Percentiles rank a stretch among this genome's conserved stretches.
Conservation (phyloP, 805 yeast genomes). For the Wickerhamomyces chambardii region DNA sequence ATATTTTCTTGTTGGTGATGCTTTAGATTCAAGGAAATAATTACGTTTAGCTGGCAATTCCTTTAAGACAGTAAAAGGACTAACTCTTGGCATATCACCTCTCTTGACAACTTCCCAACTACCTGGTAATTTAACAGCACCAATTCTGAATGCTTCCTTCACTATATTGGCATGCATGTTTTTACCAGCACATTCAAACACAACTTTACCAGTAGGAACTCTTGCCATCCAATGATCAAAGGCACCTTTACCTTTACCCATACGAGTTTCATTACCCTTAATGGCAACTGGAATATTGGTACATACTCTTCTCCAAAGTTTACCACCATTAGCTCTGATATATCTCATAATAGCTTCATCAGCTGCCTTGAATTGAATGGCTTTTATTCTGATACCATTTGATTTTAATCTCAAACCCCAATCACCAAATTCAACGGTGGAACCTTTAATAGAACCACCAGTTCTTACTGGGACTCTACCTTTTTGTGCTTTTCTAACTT, state of each 20-base stretch:
- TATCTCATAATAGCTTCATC: slow-evolving; percentile 79
- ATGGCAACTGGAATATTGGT: slow-evolving; percentile 88
- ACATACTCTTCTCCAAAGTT: slow-evolving; percentile 69
- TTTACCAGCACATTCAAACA: slow-evolving; percentile 74
- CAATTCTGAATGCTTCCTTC: slow-evolving; percentile 82
- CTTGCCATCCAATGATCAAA: slow-evolving; percentile 97
- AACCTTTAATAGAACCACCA: slow-evolving; percentile 91
- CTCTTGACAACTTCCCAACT: slow-evolving; percentile 73
- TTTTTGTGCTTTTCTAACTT: slow-evolving; percentile 66
- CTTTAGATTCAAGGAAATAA: slow-evolving; percentile 42
- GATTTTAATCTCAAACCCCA: slow-evolving; percentile 82
- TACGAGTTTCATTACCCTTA: slow-evolving; percentile 98
- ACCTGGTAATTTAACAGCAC: slow-evolving; percentile 90
- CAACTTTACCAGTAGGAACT: slow-evolving; percentile 90
- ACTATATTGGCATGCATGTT: slow-evolving; percentile 84
- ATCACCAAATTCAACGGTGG: slow-evolving; percentile 69
- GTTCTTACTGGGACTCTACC: slow-evolving; percentile 92
- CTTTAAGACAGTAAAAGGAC: slow-evolving; percentile 39
- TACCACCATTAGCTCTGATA: slow-evolving; percentile 70
- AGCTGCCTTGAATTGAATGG: slow-evolving; percentile 86
- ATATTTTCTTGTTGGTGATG: slow-evolving; percentile 59
- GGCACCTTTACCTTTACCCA: slow-evolving; percentile 99
- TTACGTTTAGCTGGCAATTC: slow-evolving; percentile 35
- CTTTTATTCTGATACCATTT: slow-evolving; percentile 82
- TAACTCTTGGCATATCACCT: slow-evolving; percentile 60